Evolutionary conservation across 805 yeast genomes (phyloP).

Genomic region (Wickerhamiella spandovensis): DNA sequence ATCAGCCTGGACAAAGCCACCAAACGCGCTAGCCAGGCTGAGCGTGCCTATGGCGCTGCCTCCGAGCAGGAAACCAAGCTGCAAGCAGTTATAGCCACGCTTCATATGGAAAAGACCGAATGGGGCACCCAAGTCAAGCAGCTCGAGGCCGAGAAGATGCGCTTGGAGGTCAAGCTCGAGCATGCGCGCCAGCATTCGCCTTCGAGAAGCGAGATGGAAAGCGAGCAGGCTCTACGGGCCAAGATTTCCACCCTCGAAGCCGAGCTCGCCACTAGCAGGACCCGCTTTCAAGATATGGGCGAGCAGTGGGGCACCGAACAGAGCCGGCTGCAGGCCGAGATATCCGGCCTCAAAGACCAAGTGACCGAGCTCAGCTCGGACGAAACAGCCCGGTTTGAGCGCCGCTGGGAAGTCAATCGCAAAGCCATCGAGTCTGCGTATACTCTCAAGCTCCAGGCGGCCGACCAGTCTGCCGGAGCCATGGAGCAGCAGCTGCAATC

Average conservation of each 20-base stretch:
- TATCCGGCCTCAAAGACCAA: not conserved
- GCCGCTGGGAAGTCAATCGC: not conserved
- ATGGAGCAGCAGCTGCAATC: not conserved
- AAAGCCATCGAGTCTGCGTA: not conserved
- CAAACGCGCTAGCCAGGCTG: not conserved
- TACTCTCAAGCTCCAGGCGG: not conserved
- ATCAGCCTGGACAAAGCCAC: not conserved
- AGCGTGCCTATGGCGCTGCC: not conserved
- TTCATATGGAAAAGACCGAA: not conserved
- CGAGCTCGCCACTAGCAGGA: not conserved
- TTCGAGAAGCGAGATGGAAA: not conserved
- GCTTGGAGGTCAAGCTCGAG: not conserved
- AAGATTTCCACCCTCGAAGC: not conserved
- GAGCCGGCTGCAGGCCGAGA: not conserved
- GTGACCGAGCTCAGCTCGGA: not conserved
- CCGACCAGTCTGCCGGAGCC: not conserved
- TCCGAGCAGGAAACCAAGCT: constrained; percentile 1
- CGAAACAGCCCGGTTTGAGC: not conserved
- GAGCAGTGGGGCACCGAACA: not conserved
- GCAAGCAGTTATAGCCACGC: not conserved
- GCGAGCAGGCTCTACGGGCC: not conserved
- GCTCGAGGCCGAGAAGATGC: not conserved
- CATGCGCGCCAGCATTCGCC: not conserved
- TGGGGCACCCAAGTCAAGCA: not conserved
- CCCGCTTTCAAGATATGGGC: not conserved